Evolutionary conservation across 306 rosid genomes (phyloP), one percentile per base, ranked within the genome.

Genomic region (Prunus dulcis): DNA sequence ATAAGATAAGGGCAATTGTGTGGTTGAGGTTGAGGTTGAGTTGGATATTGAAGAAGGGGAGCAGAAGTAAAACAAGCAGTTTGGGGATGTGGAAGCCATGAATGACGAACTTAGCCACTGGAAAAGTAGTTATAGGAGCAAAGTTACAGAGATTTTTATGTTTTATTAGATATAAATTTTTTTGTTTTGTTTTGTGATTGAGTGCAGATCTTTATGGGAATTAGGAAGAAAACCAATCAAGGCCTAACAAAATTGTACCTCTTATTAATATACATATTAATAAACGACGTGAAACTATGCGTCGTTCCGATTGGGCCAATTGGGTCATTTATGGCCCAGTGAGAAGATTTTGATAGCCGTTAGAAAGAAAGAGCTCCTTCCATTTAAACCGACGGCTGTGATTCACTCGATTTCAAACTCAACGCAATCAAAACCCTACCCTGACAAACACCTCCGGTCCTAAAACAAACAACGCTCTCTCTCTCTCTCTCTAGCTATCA

Each of bases 31-130:
- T 55, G 93, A 78, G 79, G 84, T 75, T 81, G 91, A 73, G 65
- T 79, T 76, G 74, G 84, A 80, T 69, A 17, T 28, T 27, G 84
- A 81, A 27, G 78, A 45, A 69, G 51, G 68, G 84, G 79, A 80
- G 60, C 53, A 72, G 66, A 73, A 62, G 71, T n/a, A 52, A 61
- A 87, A 78, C 58, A 68, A 82, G 77, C 82, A 85, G 77, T 78
- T 81, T 69, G 84, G 70, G 86, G 65, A 81, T 61, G 90, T 76
- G 81, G 90, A 87, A 82, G 88, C 92, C 98, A 93, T 84, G 73
- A 23, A 13, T 11, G 34, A 3, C 53, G 72, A 71, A 81, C 19
- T 67, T 19, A 41, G 71, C 65, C 62, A 63, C 45, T 50, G 20
- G 10, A 52, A 8, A 3, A 28, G 5, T 55, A 46, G 45, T 15